A percentile compares a stretch with the other conserved stretches of the same genome.
Conservation (phyloP, 2,329 filamentous ascomycete genomes). For the Botrytis tulipae region DNA sequence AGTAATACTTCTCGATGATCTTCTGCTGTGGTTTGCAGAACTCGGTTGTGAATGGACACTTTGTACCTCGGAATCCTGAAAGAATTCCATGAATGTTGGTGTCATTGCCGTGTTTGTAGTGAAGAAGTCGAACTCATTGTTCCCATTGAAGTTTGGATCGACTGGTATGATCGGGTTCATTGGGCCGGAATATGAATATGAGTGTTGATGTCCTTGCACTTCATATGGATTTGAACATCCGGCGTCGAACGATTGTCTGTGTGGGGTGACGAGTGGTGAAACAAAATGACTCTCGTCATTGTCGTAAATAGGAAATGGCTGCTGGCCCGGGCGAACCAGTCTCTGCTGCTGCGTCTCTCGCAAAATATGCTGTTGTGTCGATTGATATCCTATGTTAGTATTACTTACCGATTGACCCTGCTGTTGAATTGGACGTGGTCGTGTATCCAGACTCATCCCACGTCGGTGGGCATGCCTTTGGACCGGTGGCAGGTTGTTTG, state of each 20-base stretch:
- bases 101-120: conserved; percentile 32
- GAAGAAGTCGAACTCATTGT: conserved; percentile 37
- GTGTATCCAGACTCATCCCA: conserved; percentile 80
- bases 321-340: conserved; percentile 72
- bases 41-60: conserved; percentile 28
- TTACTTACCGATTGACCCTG: conserved; percentile 47
- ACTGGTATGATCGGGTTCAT: conserved; percentile 44
- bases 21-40: conserved; percentile 32
- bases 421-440: conserved; percentile 54
- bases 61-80: conserved; percentile 30
- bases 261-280: conserved; percentile 55
- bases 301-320: conserved; percentile 33
- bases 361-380: conserved; percentile 71
- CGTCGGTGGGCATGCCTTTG: conserved; percentile 64
- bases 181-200: conserved; percentile 41
- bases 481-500: conserved; percentile 62
- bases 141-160: conserved; percentile 40
- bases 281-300: conserved; percentile 55
- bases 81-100: conserved; percentile 38
- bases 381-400: conserved; percentile 55
- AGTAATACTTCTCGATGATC: conserved; percentile 51
- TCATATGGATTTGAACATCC: conserved; percentile 42
- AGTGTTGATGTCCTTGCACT: conserved; percentile 26
- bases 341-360: conserved; percentile 89
- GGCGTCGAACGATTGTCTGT: conserved; percentile 52